Percentiles rank a stretch among this genome's conserved stretches.
Evolutionary conservation across 495 filamentous ascomycete genomes (phyloP).

Genomic region (Amniculicola lignicola): DNA sequence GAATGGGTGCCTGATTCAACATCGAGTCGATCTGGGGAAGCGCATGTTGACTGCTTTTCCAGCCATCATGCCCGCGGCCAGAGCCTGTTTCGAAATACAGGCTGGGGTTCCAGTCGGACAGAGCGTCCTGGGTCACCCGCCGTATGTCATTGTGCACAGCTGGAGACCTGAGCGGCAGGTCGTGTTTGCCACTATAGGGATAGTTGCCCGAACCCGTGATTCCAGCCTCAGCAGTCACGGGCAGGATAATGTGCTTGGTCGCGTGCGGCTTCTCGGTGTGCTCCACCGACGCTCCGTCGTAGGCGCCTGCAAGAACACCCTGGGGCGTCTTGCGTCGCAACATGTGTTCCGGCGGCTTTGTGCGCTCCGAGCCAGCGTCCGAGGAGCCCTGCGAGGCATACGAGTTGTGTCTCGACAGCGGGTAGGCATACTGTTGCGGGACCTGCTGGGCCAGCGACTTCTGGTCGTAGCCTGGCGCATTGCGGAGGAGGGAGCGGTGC

Average conservation of each 20-base stretch:
- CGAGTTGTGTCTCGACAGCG: conserved; percentile 36
- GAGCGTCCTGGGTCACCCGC: conserved; percentile 5
- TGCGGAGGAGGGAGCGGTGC: conserved; percentile 15
- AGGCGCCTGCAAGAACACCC: conserved; percentile 87
- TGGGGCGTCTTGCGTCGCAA: conserved; percentile 91
- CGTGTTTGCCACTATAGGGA: conserved; percentile 21
- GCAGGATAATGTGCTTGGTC: conserved; percentile 84
- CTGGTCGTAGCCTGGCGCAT: conserved; percentile 23
- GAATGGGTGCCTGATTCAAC: conserved; percentile 41
- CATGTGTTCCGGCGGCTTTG: conserved; percentile 60
- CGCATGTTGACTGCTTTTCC: conserved; percentile 26
- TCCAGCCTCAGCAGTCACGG: conserved; percentile 41
- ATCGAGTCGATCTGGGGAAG: conserved; percentile 43
- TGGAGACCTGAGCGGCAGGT: conserved; percentile 26
- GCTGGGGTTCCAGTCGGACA: conserved; percentile 28
- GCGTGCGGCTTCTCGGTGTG: conserved; percentile 72
- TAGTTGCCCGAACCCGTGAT: too few relatives aligned
- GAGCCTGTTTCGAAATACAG: conserved; percentile 29
- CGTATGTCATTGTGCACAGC: conserved; percentile 6
- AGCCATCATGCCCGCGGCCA: conserved; percentile 13
- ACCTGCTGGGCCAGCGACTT: conserved; percentile 24
- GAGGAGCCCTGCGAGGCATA: conserved; percentile 16
- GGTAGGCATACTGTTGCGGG: conserved; percentile 44
- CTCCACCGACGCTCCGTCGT: conserved; percentile 81
- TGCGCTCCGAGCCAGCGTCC: conserved; percentile 27